Evolutionary conservation across 2,329 filamentous ascomycete species (phyloP), one percentile per base, ranked within the genome.

Genomic region (Cytospora paraplurivora): DNA sequence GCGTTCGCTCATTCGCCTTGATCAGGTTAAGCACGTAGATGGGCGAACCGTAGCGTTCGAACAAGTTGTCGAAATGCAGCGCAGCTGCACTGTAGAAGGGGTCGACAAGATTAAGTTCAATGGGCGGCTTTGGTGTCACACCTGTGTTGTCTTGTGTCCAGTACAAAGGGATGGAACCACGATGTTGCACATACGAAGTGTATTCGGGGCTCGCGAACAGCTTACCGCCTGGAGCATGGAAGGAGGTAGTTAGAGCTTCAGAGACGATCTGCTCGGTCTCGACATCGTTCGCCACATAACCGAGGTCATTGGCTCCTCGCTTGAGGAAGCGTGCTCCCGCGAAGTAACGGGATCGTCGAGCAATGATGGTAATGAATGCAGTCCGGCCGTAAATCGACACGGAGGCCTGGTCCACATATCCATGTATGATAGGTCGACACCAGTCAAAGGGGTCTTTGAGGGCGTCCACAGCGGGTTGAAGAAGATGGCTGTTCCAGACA

Each of bases 191-290:
- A 75, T 97, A 98, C 0, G 95, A 98, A 4, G 95, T 98, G 74
- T 94, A 97, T 34, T 92, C 90, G 1, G 94, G 92, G 71, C 90
- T 98, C 6, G 92, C 88, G 73, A 92, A 97, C 12, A 97, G 83
- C 56, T 86, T 87, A 3, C 91, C 91, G 0, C 93, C 94, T 5
- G 95, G 92, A 3, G 91, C 90, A 77, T 99, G 95, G 70, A 99
- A 97, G 0, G 95, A 97, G 0, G 95, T 99, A 0, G 93, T 97
- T 57, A 94, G 81, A 70, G 93, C 92, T 73, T 99, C 95, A 0
- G 93, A 95, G 6, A 99, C 93, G 65, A 99, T 97, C 74, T 99
- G 95, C 76, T 99, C 95, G 0, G 95, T 98, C 77, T 99, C 96
- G 32, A 99, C 95, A 76, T 99, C 96, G 72, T 99, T 99, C 59